A percentile compares a stretch with the other conserved stretches of the same genome.
Evolutionary conservation across 2,329 filamentous ascomycete genomes (phyloP).

Genomic region (Basipetospora sp.): DNA sequence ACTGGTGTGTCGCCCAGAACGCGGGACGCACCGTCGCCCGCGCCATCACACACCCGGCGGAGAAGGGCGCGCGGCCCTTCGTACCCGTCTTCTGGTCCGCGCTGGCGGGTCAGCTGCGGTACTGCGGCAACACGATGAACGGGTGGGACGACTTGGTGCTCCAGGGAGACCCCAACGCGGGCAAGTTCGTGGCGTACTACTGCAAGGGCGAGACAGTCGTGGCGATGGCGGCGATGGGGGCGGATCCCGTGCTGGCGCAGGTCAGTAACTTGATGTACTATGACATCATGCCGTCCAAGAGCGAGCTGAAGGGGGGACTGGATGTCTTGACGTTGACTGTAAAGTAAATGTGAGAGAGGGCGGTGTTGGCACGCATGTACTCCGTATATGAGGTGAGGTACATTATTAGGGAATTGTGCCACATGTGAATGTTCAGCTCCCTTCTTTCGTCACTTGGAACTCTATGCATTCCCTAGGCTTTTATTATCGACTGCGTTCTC

Average conservation of each 20-base stretch:
- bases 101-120: conserved; percentile 73
- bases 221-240: conserved; percentile 79
- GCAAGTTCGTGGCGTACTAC: conserved; percentile 82
- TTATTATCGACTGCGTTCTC: too few species aligned
- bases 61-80: conserved; percentile 45
- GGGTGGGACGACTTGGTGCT: conserved; percentile 81
- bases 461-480: too few species aligned
- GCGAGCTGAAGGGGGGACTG: conserved; percentile 50
- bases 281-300: conserved; percentile 71
- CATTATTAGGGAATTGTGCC: too few species aligned
- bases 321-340: conserved; percentile 27
- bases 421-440: too few species aligned
- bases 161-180: conserved; percentile 59
- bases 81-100: conserved; percentile 97
- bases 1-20: conserved; percentile 98
- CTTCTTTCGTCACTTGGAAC: too few species aligned
- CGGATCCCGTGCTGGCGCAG: conserved; percentile 75
- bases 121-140: conserved; percentile 70
- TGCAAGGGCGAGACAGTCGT: conserved; percentile 73
- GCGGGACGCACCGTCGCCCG: conserved; percentile 65
- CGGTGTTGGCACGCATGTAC: too few species aligned
- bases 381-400: too few species aligned
- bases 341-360: not conserved
- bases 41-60: conserved; percentile 51
- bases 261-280: conserved; percentile 70